These are phyloP conservation scores for Leccinum pachyderme DNA, from an alignment of 1,284 basidiomycete genomes.

Conservation along the genomic window DNA sequence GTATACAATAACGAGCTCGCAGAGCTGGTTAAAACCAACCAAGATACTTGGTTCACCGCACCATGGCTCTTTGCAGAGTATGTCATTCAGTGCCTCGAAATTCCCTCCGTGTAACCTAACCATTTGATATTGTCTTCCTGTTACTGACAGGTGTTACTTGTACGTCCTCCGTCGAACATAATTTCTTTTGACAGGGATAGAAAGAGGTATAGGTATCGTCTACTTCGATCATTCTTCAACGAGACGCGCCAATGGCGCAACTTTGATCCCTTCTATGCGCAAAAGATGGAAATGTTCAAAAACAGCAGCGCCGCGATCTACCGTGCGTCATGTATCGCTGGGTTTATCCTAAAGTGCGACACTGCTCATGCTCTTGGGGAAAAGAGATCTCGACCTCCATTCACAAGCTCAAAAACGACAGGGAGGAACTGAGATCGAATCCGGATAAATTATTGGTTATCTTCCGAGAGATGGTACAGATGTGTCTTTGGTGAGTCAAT, in stretches of 20 bases:
- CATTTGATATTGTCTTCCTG: not conserved
- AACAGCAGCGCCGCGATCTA: conserved; percentile 79
- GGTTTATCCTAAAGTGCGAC: not conserved
- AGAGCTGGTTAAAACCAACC: conserved; percentile 45
- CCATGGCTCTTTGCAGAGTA: conserved; percentile 96
- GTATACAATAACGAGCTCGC: conserved; percentile 76
- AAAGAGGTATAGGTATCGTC: conserved; percentile 66
- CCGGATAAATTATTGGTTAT: conserved; percentile 57
- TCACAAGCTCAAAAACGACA: conserved; percentile 57
- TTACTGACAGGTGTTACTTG: conserved; percentile 57
- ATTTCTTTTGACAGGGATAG: not conserved
- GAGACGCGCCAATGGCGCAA: conserved; percentile 70
- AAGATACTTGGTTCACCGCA: conserved; percentile 86
- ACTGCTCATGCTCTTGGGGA: not conserved
- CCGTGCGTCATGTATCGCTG: conserved; percentile 41
- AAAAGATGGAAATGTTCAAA: conserved; percentile 84
- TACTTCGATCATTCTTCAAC: conserved; percentile 76
- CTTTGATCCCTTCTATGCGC: conserved; percentile 83
- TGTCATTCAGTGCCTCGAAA: conserved; percentile 24
- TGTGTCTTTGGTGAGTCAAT: conserved; percentile 73
- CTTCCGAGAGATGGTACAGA: conserved; percentile 85
- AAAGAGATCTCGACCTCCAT: conserved; percentile 69
- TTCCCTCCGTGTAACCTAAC: not conserved
- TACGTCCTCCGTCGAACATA: conserved; percentile 31
- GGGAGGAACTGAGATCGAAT: conserved; percentile 44